A percentile compares a stretch with the other conserved stretches of the same genome.
Conservation (phyloP, 371 early-diverging fungal genomes). For the Catenaria anguillulae region DNA sequence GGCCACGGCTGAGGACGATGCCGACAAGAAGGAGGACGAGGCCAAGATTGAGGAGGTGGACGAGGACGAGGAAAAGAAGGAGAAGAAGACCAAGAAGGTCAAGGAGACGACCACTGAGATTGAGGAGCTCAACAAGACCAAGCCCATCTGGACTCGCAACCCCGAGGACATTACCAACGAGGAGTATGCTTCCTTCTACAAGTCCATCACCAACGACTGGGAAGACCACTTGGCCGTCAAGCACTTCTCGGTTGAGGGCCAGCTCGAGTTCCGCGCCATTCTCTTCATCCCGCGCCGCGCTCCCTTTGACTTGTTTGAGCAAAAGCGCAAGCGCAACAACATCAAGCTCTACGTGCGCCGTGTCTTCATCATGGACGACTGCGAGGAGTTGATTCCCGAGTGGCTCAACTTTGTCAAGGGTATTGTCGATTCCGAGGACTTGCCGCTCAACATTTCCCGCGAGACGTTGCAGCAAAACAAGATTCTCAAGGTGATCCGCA, state of each 20-base stretch:
- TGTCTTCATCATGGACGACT: constrained; percentile 95
- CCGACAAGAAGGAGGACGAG: constrained; percentile 37
- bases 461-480: constrained; percentile 92
- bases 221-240: constrained; percentile 83
- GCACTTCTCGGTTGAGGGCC: constrained; percentile 88
- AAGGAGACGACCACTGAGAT: constrained; percentile 54
- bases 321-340: constrained; percentile 80
- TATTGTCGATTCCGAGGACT: constrained; percentile 87
- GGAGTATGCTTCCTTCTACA: constrained; percentile 87
- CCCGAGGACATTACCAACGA: constrained; percentile 77
- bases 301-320: constrained; percentile 79
- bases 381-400: constrained; percentile 88
- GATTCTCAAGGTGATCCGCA: constrained; percentile 85
- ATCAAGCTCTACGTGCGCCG: constrained; percentile 92
- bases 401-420: constrained; percentile 75
- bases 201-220: constrained; percentile 86
- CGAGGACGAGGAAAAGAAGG: constrained; percentile 44
- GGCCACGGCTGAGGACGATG: constrained; percentile 55
- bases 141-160: constrained; percentile 90
- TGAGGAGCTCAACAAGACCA: constrained; percentile 83
- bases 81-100: constrained; percentile 64
- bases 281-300: constrained; percentile 80
- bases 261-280: constrained; percentile 82
- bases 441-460: constrained; percentile 93
- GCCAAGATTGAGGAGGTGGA: constrained; percentile 36